Conservation (phyloP, 768 basidiomycete genomes). For the Floccularia luteovirens region DNA sequence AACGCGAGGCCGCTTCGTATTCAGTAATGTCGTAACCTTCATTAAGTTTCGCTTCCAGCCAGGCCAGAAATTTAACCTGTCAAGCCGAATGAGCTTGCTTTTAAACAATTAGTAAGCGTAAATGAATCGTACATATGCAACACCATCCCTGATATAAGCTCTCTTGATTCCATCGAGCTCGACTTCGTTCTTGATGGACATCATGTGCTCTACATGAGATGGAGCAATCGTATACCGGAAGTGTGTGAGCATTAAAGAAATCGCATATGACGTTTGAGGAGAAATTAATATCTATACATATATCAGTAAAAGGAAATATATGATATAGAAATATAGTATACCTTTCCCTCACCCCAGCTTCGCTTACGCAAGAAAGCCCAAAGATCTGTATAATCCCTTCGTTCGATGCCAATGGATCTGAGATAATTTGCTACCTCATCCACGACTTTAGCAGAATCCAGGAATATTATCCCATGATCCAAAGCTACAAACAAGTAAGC, state of each 20-base stretch:
- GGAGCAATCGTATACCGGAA: slow-evolving; percentile 70
- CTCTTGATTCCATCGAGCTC: slow-evolving; percentile 78
- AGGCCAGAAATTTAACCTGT: slow-evolving; percentile 77
- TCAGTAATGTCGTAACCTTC: slow-evolving; percentile 83
- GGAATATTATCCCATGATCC: slow-evolving; percentile 61
- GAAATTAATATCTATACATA: slow-evolving; percentile 51
- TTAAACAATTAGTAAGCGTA: slow-evolving; percentile 5
- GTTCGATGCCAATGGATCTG: slow-evolving; percentile 43
- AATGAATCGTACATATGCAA: slow-evolving; percentile 56
- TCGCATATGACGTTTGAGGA: slow-evolving; percentile 73
- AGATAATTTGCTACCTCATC: slow-evolving; percentile 54
- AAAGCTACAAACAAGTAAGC: slow-evolving; percentile 74
- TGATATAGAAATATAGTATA: slow-evolving; percentile 17
- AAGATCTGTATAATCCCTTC: slow-evolving; percentile 66
- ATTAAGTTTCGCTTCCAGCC: slow-evolving; percentile 76
- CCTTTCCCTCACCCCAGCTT: slow-evolving; percentile 77
- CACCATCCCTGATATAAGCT: slow-evolving; percentile 89
- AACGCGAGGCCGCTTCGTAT: slow-evolving; percentile 82
- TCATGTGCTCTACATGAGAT: slow-evolving; percentile 66
- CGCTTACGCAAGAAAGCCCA: slow-evolving; percentile 72
- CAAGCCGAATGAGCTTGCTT: slow-evolving; percentile 6
- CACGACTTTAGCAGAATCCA: slow-evolving; percentile 61
- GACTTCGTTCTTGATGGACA: slow-evolving; percentile 82
- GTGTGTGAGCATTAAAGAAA: slow-evolving; percentile 79
- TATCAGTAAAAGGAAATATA: slow-evolving; percentile 1